Evolutionary conservation across 2,329 filamentous ascomycete species (phyloP).

Genomic region (Alternaria hordeiaustralica): DNA sequence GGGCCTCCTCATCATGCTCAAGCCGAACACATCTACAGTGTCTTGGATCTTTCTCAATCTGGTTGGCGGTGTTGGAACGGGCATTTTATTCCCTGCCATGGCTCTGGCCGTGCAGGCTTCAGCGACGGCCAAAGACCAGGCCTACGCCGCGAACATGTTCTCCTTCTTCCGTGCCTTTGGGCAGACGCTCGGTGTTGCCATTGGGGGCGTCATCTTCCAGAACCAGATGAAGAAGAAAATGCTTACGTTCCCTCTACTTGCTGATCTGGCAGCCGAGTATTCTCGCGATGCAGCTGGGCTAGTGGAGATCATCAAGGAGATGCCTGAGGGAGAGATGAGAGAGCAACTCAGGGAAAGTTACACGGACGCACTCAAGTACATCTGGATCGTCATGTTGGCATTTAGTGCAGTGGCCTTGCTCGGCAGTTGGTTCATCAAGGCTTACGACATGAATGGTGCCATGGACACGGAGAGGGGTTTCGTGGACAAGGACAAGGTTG

Average conservation of each 20-base stretch:
- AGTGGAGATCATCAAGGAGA: conserved; percentile 63
- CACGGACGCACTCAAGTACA: conserved; percentile 60
- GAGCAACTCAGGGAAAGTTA: conserved; percentile 54
- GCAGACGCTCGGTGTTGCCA: conserved; percentile 69
- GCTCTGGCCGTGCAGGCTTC: conserved; percentile 69
- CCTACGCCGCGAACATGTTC: conserved; percentile 69
- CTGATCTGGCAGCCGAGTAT: conserved; percentile 56
- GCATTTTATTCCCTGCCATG: conserved; percentile 70
- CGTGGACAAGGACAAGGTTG: conserved; percentile 44
- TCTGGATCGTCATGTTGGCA: conserved; percentile 64
- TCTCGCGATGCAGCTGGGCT: conserved; percentile 65
- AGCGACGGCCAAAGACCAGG: conserved; percentile 62
- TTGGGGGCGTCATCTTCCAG: conserved; percentile 73
- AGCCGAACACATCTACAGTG: conserved; percentile 57
- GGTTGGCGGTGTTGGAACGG: conserved; percentile 66
- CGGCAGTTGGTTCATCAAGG: conserved; percentile 60
- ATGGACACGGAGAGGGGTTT: conserved; percentile 59
- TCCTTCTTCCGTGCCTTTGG: conserved; percentile 71
- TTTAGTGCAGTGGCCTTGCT: conserved; percentile 60
- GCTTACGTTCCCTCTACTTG: conserved; percentile 56
- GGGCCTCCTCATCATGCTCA: conserved; percentile 62
- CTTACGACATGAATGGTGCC: conserved; percentile 53
- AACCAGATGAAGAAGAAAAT: conserved; percentile 65
- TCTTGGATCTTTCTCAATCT: conserved; percentile 68
- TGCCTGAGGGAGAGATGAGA: conserved; percentile 58